Evolutionary conservation across 208 protist genomes (phyloP), one percentile per base, ranked within the genome.

Genomic region (Acanthamoeba royreba): DNA sequence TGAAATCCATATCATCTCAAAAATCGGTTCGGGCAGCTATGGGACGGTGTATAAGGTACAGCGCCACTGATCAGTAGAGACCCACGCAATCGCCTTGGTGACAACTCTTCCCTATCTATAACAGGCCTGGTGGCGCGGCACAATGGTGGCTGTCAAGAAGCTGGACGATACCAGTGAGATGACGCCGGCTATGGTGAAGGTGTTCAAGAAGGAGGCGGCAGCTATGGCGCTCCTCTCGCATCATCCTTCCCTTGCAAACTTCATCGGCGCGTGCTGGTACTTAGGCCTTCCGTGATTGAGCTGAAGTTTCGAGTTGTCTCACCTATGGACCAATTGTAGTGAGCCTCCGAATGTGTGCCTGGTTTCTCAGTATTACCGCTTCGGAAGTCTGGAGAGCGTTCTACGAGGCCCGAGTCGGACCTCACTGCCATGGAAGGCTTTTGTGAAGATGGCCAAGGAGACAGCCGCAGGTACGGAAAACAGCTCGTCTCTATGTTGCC

Each of bases 371-470:
- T 79, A 47, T 25, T 79, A 79, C 40, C 69, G 69, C 38, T 79
- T 79, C 69, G 69, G 69, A 9, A 79, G 69, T n/a, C 69, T 79
- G 69, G 69, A 79, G 69, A 46, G 69, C 40, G 40, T 79, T 15
- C 35, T 79, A n/a, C 69, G 40, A 4, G 69, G 69, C 2, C 38
- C 69, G 7, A 47, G 9, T 9, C 69, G 69, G 13, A 8, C 69
- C 17, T 33, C 13, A 9, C 69, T 79, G 17, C 69, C 69, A 3
- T 79, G 69, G 69, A 79, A 79, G 69, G 69, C 69, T n/a, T 79
- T 79, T 38, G 69, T 79, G 22, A 79, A 79, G 69, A 79, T 79
- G 69, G 69, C 69, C 69, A 79, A 79, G 69, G 69, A 79, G 69
- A 46, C 40, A 9, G 69, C 69, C 11, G 69, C 69, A 1, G 69